Base-by-base conservation (phyloP, 2,329 filamentous ascomycete species). In the Ceratocystiopsis sp. region DNA sequence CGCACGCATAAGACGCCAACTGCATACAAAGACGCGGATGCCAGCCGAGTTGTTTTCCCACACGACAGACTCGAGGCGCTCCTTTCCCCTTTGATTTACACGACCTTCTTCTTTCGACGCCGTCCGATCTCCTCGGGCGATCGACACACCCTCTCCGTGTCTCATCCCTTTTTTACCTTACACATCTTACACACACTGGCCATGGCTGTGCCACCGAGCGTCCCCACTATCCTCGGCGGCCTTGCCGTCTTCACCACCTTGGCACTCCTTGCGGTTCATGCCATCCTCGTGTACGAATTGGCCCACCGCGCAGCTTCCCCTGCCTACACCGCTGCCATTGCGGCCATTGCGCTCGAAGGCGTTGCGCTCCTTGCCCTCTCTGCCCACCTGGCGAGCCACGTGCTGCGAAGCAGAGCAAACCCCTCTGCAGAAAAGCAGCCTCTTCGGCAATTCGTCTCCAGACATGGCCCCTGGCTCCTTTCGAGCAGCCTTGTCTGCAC, bases 401-500 rank as follows among this genome's bases (percentile, higher is more conserved):
- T 61, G 34, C 49, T 51, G 15, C 33, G 33, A 34, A 34, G 33
- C 13, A 34, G 15, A 5, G 3, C 10, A 11, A 29, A 8, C 10
- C 25, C 25, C 25, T 8, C 5, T 8, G 47, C 47, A 19, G 41
- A 48, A 38, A 44, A 45, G 14, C 38, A 17, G n/a, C 14, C 33
- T 3, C 14, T 17, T 3, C 11, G 16, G n/a, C 17, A n/a, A 8
- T 34, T 37, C 4, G 2, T 38, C 5, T 16, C 45, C 37, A 57
- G 52, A 13, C 38, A 39, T 38, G 55, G 54, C 18, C 38, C 62
- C 17, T 60, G 59, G 57, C 63, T 67, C 42, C 54, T 58, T 13
- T 49, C 55, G 4, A 57, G 57, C 36, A 50, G 70, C 11, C 44
- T 67, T 12, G 49, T 61, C 8, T 69, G 65, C 45, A 56, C 63